Base-by-base conservation (phyloP, 2,329 filamentous ascomycete species). In the Aspergillus ochraceoroseus region DNA sequence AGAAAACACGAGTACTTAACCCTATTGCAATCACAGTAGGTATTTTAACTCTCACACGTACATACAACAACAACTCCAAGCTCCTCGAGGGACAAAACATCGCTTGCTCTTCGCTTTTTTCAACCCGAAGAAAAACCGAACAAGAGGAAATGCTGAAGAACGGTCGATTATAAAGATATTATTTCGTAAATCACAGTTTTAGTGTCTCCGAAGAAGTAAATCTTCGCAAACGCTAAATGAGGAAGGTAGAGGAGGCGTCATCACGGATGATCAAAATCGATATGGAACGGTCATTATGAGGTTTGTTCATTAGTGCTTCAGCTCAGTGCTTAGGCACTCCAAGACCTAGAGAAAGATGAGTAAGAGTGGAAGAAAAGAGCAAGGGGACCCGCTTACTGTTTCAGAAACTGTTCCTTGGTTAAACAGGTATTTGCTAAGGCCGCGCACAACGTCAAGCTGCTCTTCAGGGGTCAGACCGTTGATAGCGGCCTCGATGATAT, bases 401-500 rank as follows among this genome's bases (percentile, higher is more conserved):
- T 73, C 68, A 18, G 72, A 69, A 39, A 82, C 67, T 11, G 72
- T 64, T 3, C 78, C 79, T 54, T 82, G 77, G 58, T 80, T 81
- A 47, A 79, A 79, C 31, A 83, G 59, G 58, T 82, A 78, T 61
- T 80, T 82, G 51, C 73, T 70, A 44, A 83, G 53, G 1, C 77
- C 77, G 52, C 72, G 75, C 12, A 83, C 75, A 12, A 83, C 74
- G 66, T 95, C 90, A 47, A 95, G 74, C 67, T 98, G 90, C 67
- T 98, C 87, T 27, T 95, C 88, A 1, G 82, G 70, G 0, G 80
- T 82, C 54, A 98, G 70, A n/a, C 89, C 89, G 4, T 82, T 94
- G 53, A 98, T 94, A 35, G 87, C 90, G 8, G 81, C 79, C 71
- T 98, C 90, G 53, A 98, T 85, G 23, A 98, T 85, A 39, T 80